Evolutionary conservation across 1,284 basidiomycete genomes (phyloP).

Genomic region (Xerocomus amazonicus): DNA sequence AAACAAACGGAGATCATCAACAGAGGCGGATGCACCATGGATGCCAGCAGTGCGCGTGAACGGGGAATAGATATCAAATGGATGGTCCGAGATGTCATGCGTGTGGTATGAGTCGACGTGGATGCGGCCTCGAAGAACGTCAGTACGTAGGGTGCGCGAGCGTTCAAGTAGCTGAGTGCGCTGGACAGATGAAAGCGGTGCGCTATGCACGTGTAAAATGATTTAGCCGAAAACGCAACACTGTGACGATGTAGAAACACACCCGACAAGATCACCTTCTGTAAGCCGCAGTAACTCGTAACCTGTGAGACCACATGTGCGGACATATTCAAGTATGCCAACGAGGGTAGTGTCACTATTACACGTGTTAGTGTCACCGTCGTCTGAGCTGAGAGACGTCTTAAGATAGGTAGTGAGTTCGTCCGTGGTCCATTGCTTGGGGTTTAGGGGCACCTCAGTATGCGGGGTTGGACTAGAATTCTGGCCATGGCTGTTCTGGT

Average conservation of each 20-base stretch:
- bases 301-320: slow-evolving; percentile 24
- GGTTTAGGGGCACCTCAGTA: slow-evolving; percentile 20
- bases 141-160: slow-evolving; percentile 27
- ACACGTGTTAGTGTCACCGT: not conserved
- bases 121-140: slow-evolving; percentile 26
- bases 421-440: slow-evolving; percentile 27
- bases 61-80: slow-evolving; percentile 9
- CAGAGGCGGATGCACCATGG: slow-evolving; percentile 21
- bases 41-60: not conserved
- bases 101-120: slow-evolving; percentile 21
- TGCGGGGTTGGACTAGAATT: not conserved
- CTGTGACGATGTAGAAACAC: slow-evolving; percentile 4
- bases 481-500: not conserved
- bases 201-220: slow-evolving; percentile 12
- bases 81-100: slow-evolving; percentile 12
- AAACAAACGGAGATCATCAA: slow-evolving; percentile 23
- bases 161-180: slow-evolving; percentile 20
- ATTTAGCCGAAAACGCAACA: not conserved
- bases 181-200: slow-evolving; percentile 21
- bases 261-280: slow-evolving; percentile 24
- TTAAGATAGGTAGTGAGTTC: slow-evolving; percentile 26
- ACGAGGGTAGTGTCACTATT: not conserved
- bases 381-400: slow-evolving; percentile 7
- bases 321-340: slow-evolving; percentile 22
- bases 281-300: slow-evolving; percentile 29